Conservation (phyloP, 2,329 filamentous ascomycete genomes). For the Scedosporium dehoogii region DNA sequence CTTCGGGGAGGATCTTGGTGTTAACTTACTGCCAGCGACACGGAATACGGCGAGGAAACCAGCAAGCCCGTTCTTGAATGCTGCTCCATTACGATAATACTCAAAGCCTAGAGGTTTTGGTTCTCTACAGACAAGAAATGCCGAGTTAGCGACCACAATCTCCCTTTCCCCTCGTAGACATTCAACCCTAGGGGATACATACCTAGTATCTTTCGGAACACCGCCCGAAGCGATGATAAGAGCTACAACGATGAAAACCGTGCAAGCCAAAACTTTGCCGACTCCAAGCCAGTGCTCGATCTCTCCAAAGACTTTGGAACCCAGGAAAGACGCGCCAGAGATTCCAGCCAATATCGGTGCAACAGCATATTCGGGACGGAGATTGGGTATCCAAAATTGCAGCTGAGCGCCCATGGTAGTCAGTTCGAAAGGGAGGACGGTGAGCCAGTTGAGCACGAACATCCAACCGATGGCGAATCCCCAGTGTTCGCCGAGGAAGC, state of each 20-base stretch:
- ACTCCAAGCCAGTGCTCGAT: conserved; percentile 43
- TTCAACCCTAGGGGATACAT: not conserved
- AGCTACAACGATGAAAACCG: conserved; percentile 47
- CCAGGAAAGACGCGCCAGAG: conserved; percentile 31
- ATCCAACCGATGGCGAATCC: conserved; percentile 31
- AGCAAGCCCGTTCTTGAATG: conserved; percentile 29
- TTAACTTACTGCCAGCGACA: conserved; percentile 23
- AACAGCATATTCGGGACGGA: conserved; percentile 19
- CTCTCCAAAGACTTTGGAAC: conserved; percentile 33
- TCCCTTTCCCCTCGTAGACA: not conserved
- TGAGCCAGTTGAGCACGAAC: conserved; percentile 24
- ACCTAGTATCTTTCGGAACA: conserved; percentile 29
- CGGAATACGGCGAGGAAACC: conserved; percentile 34
- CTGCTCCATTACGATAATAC: conserved; percentile 38
- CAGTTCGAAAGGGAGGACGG: conserved; percentile 26
- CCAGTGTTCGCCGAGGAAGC: conserved; percentile 26
- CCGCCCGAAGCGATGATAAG: conserved; percentile 41
- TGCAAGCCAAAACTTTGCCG: conserved; percentile 40
- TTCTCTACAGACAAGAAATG: not conserved
- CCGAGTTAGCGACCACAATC: not conserved
- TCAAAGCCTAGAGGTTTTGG: conserved; percentile 20
- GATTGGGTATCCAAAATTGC: conserved; percentile 17
- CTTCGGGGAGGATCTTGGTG: not conserved
- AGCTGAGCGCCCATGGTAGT: conserved; percentile 23
- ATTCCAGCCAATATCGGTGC: conserved; percentile 29